Evolutionary conservation across 305 asterid species (phyloP), one percentile per base, ranked within the genome.

Genomic region (Rubia peregrina): DNA sequence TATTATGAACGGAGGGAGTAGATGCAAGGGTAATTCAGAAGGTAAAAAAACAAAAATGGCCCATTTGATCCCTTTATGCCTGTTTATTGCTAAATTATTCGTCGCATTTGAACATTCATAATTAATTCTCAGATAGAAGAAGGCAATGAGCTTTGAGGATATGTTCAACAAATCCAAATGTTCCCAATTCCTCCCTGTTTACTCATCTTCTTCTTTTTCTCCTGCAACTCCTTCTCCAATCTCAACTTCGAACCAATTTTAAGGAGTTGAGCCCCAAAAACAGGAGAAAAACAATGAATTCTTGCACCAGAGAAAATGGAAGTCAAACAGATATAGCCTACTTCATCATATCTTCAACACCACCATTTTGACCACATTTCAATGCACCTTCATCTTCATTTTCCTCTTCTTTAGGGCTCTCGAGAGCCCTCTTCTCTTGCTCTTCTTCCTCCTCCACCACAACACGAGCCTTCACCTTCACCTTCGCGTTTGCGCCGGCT

Each of bases 381-480:
- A 80, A 72, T 14, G 73, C 73, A 61, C 40, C 74, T 5, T 38
- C 40, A 6, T 17, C 59, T 36, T 64, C 67, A 7, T 71, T 82
- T 0, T 49, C 67, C 1, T 69, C 83, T 61, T 74, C 86, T 77
- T 81, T 80, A 5, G 91, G 85, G 73, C 77, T 84, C 48, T 91
- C 98, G 82, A 91, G 76, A 19, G 96, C 90, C 81, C 96, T 82
- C 72, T 92, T 88, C 75, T 81, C 95, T 74, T 89, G 89, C 78
- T 89, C 96, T 48, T 86, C 93, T 5, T 86, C 94, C 3, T 86
- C 94, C 33, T 85, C 94, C 33, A 84, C 96, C 19, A 38, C 73
- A 42, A 63, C 75, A 13, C 67, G 7, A 46, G 30, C 76, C 44
- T 46, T 56, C 62, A 56, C 33, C 62, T 46, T 56, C 62, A 56